Conservation (phyloP, 768 basidiomycete genomes). For the Phlegmacium glaucopus region DNA sequence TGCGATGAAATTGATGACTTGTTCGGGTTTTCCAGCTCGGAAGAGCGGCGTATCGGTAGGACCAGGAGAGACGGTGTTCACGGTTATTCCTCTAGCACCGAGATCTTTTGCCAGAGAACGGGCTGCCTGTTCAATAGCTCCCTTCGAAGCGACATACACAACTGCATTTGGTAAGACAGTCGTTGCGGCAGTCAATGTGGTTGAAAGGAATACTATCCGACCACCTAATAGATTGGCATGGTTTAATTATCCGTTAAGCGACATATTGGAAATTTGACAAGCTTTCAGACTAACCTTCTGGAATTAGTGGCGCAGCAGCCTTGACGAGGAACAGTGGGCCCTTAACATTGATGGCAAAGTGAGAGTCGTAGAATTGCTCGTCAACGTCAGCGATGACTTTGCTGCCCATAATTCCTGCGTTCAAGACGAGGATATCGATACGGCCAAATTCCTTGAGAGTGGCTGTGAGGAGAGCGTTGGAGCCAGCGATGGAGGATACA, state of each 20-base stretch:
- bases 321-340: conserved; percentile 42
- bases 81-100: conserved; percentile 33
- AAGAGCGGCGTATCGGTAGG: conserved; percentile 45
- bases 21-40: conserved; percentile 37
- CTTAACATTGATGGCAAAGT: conserved; percentile 44
- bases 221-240: conserved; percentile 28
- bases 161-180: conserved; percentile 34
- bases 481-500: neutral
- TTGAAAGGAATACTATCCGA: conserved; percentile 42
- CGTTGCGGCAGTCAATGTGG: conserved; percentile 30
- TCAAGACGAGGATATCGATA: conserved; percentile 46
- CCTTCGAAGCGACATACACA: conserved; percentile 40
- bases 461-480: conserved; percentile 12
- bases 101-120: conserved; percentile 46
- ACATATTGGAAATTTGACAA: neutral
- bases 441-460: conserved; percentile 35
- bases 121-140: conserved; percentile 43
- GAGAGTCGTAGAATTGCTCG: conserved; percentile 36
- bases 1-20: conserved; percentile 31
- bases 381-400: conserved; percentile 35
- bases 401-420: conserved; percentile 44
- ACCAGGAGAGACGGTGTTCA: conserved; percentile 36
- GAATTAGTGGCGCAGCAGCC: conserved; percentile 31
- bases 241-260: neutral
- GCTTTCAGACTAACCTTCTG: conserved; percentile 30